phyloP scores from a whole-genome alignment of 2,329 filamentous ascomycete genomes.

The Diaporthe caulivora region DNA sequence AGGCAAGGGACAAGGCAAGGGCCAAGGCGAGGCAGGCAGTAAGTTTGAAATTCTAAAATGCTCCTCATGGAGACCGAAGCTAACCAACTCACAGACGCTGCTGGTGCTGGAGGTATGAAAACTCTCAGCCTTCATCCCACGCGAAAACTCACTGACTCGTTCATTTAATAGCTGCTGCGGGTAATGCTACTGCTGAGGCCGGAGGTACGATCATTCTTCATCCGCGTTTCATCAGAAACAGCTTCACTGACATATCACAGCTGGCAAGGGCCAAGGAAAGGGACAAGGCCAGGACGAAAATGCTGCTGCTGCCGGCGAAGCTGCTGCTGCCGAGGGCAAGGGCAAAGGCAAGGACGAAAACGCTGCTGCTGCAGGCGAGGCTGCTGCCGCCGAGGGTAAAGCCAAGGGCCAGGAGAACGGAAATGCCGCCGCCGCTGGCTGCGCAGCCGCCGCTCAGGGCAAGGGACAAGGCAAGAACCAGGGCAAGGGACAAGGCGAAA shows the following conservation, averaged over 20 bases:
- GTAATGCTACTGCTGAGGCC: neutral
- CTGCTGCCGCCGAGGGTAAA: neutral
- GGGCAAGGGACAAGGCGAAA: neutral
- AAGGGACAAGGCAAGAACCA: constrained; percentile 2
- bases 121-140: neutral
- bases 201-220: neutral
- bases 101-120: constrained; percentile 1
- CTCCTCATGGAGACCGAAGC: neutral
- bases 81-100: neutral
- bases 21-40: neutral
- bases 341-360: neutral
- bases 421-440: neutral
- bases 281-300: neutral
- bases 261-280: neutral
- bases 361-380: neutral
- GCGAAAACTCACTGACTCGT: neutral
- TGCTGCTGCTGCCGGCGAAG: neutral
- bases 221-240: neutral
- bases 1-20: neutral
- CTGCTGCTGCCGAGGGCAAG: neutral
- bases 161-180: neutral
- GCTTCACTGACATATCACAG: neutral
- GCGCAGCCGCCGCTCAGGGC: neutral
- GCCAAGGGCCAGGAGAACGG: neutral
- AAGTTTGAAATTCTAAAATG: neutral